These are phyloP conservation scores for Leishmania lainsoni DNA, from an alignment of 208 protist species.

Conservation along the genomic window DNA sequence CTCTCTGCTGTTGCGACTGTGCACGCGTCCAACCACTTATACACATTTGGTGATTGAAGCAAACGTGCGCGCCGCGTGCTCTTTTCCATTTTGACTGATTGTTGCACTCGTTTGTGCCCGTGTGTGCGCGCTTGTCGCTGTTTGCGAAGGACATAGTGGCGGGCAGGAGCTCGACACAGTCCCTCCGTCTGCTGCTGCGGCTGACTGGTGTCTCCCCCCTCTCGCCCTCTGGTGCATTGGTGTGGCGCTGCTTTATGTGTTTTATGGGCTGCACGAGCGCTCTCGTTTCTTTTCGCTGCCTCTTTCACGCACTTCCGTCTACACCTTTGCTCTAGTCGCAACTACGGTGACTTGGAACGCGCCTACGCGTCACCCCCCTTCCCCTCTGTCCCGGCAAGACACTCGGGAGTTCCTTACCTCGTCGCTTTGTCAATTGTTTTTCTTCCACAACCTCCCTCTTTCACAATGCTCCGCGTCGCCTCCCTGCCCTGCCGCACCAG, in stretches of 20 bases:
- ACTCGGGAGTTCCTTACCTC: neutral
- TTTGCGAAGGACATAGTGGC: neutral
- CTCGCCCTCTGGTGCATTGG: neutral
- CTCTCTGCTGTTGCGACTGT: neutral
- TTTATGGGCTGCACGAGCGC: neutral
- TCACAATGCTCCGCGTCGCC: constrained; percentile 19
- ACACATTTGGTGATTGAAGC: neutral
- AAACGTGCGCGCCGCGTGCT: neutral
- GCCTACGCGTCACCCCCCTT: neutral
- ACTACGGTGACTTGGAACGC: neutral
- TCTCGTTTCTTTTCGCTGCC: neutral
- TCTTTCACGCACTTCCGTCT: neutral
- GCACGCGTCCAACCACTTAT: neutral
- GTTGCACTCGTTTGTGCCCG: neutral
- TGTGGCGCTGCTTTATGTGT: neutral
- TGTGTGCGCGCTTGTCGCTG: neutral
- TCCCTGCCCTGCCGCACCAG: neutral
- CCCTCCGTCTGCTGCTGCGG: neutral
- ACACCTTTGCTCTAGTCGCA: neutral
- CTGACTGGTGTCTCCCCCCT: neutral
- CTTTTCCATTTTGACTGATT: neutral
- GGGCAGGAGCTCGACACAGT: neutral
- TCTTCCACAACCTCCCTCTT: constrained; percentile 1
- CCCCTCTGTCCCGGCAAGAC: neutral
- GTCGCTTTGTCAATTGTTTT: neutral